Base-by-base conservation (phyloP, 306 rosid species). In the Vachellia collinsii region DNA sequence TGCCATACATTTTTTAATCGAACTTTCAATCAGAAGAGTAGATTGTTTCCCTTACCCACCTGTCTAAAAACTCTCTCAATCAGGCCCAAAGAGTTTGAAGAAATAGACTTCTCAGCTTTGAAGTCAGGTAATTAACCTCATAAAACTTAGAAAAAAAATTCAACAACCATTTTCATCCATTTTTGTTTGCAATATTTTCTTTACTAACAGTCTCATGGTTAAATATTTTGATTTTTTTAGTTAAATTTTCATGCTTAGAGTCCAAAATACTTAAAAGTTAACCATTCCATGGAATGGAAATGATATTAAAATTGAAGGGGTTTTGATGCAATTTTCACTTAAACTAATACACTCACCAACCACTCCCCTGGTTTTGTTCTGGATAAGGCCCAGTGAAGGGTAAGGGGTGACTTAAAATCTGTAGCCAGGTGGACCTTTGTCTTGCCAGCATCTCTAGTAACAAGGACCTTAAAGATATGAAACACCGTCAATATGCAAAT, bases 321-420 rank as follows among this genome's bases (percentile, higher is more conserved):
- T 39, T n/a, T 68, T 68, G 29, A 41, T 3, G 9, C 36, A 8
- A 16, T 19, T 42, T 68, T 68, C 22, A 38, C 39, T 69, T 69
- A 69, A 43, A 43, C 23, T 42, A 46, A n/a, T 77, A 79, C 63
- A 80, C 87, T 91, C 86, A 95, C 99, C 94, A 80, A 82, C 99
- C 99, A 95, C 88, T 95, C 98, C 80, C 93, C 94, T 44, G 94
- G 83, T 22, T 82, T 82, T 83, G 85, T 80, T 82, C 72, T 87
- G 51, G 98, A 95, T 80, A 95, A 85, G 63, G 96, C 97, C 99
- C 99, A 95, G 82, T 95, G 99, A 83, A 95, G 92, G 79, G 84
- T 88, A 79, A 81, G 43, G 56, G 96, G 96, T 65, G 62, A 84
- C 83, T 87, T 83, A 62, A 84, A 77, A 86, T 93, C 98, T 44